Conservation (phyloP, 495 filamentous ascomycete species). For the Bryoglossum gracile region DNA sequence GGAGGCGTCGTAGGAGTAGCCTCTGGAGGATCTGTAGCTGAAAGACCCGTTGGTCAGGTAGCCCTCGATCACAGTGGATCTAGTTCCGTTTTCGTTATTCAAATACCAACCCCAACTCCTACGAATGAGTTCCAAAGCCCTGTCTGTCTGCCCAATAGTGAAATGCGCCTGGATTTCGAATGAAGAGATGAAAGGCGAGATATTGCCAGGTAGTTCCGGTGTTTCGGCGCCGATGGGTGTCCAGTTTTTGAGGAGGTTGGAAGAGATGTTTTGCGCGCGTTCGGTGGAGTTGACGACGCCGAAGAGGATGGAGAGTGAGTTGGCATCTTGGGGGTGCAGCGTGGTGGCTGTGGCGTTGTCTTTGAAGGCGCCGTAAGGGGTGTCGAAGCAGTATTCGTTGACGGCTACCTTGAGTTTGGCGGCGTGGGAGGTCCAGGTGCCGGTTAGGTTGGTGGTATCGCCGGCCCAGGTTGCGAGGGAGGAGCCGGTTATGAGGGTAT, state of each 20-base stretch:
- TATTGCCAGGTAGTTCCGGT: slow-evolving; percentile 50
- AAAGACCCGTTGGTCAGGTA: slow-evolving; percentile 51
- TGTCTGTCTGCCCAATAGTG: slow-evolving; percentile 38
- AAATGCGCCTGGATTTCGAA: slow-evolving; percentile 61
- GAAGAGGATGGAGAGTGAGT: slow-evolving; percentile 21
- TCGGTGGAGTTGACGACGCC: slow-evolving; percentile 30
- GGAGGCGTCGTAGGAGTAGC: slow-evolving; percentile 41
- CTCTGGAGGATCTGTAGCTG: slow-evolving; percentile 49
- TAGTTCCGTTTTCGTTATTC: slow-evolving; percentile 51
- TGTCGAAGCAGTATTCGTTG: slow-evolving; percentile 31
- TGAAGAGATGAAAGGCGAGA: slow-evolving; percentile 57
- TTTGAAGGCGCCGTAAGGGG: slow-evolving; percentile 46
- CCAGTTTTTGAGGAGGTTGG: slow-evolving; percentile 20
- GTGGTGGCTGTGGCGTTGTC: slow-evolving; percentile 46
- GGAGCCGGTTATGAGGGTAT: slow-evolving; percentile 44
- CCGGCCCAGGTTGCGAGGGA: slow-evolving; percentile 43
- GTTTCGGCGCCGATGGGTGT: slow-evolving; percentile 51
- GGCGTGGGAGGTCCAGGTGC: slow-evolving; percentile 5
- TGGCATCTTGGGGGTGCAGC: slow-evolving; percentile 30
- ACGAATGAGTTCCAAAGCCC: slow-evolving; percentile 53
- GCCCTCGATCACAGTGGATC: slow-evolving; percentile 58
- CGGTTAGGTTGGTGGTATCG: slow-evolving; percentile 34
- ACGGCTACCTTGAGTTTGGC: slow-evolving; percentile 23
- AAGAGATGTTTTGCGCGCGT: slow-evolving; percentile 13
- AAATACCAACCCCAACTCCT: slow-evolving; percentile 58